phyloP scores from a whole-genome alignment of 2,329 filamentous ascomycete species.

The Trichophyton simii region DNA sequence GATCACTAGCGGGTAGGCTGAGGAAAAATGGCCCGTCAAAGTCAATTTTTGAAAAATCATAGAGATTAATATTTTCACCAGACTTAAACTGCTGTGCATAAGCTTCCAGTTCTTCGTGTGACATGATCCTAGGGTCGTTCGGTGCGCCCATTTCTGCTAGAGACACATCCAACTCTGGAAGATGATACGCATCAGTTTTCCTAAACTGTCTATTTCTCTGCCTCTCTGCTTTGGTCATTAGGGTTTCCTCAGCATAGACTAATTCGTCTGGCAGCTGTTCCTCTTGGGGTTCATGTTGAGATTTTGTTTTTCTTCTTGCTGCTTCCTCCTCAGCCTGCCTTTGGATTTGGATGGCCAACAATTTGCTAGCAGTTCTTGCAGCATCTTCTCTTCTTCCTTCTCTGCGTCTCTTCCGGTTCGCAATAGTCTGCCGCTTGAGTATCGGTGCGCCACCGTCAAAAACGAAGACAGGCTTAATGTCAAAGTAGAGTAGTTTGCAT shows the following conservation, averaged over 20 bases:
- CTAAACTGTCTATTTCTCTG: slow-evolving; percentile 63
- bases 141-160: slow-evolving; percentile 78
- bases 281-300: slow-evolving; percentile 37
- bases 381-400: slow-evolving; percentile 92
- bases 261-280: slow-evolving; percentile 59
- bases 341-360: slow-evolving; percentile 91
- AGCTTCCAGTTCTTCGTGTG: slow-evolving; percentile 79
- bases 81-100: slow-evolving; percentile 86
- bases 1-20: slow-evolving; percentile 75
- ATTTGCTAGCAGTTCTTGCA: slow-evolving; percentile 73
- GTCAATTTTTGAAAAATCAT: slow-evolving; percentile 98
- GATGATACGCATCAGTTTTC: slow-evolving; percentile 89
- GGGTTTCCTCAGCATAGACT: slow-evolving; percentile 82
- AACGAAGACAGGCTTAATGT: slow-evolving; percentile 92
- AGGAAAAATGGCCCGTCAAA: slow-evolving; percentile 93
- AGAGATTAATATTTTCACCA: slow-evolving; percentile 76
- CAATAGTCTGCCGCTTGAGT: slow-evolving; percentile 84
- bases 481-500: slow-evolving; percentile 93
- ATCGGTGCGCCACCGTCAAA: slow-evolving; percentile 91
- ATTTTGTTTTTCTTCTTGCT: slow-evolving; percentile 40
- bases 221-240: slow-evolving; percentile 67
- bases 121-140: slow-evolving; percentile 94
- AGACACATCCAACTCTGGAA: slow-evolving; percentile 68
- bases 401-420: slow-evolving; percentile 60
- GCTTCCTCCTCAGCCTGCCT: slow-evolving; percentile 75